A percentile compares a stretch with the other conserved stretches of the same genome.
Evolutionary conservation across 2,329 filamentous ascomycete genomes (phyloP).

Genomic region (Verticillium isaacii): DNA sequence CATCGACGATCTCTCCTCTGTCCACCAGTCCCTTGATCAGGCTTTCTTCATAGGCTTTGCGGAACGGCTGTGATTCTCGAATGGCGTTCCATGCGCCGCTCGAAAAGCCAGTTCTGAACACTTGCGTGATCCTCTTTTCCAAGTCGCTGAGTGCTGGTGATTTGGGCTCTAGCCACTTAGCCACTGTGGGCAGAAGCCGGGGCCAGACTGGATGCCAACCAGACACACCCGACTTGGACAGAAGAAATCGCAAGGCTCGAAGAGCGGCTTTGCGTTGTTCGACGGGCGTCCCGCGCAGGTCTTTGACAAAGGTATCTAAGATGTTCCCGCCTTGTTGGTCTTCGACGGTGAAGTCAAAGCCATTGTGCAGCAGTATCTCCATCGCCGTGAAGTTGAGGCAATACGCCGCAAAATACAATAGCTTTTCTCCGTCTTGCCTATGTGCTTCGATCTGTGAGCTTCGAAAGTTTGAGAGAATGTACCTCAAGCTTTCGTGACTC

Average conservation of each 20-base stretch:
- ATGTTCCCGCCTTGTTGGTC: background rate
- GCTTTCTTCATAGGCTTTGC: background rate
- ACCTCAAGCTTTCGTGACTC: background rate
- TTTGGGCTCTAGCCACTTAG: background rate
- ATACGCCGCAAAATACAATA: background rate
- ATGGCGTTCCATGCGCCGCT: background rate
- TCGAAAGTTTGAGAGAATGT: background rate
- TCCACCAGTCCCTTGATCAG: background rate
- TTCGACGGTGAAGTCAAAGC: background rate
- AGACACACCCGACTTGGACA: background rate
- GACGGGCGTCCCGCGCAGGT: background rate
- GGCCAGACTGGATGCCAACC: background rate
- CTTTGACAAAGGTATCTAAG: background rate
- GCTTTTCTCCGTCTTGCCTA: background rate
- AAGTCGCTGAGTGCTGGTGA: background rate
- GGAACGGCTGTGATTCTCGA: background rate
- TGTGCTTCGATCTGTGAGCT: background rate
- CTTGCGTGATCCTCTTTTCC: background rate
- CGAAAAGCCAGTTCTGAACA: background rate
- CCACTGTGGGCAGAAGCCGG: background rate
- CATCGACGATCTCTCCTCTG: background rate
- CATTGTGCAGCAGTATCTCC: background rate
- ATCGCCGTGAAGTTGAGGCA: background rate
- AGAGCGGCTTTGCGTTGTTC: background rate
- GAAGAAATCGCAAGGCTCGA: background rate